Base-by-base conservation (phyloP, 768 basidiomycete genomes). In the Auricularia sp. region DNA sequence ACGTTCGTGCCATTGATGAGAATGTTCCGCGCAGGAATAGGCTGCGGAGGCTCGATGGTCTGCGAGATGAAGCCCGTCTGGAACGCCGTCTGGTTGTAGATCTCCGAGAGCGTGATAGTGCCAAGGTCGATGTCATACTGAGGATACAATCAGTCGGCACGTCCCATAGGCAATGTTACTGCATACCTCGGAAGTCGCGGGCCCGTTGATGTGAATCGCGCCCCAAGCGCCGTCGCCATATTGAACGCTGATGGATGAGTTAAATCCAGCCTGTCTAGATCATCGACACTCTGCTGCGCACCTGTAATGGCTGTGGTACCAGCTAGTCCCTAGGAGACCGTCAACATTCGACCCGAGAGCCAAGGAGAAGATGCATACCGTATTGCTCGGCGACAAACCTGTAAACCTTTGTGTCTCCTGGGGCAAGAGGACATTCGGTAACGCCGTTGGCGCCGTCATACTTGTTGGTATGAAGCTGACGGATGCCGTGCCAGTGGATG, bases 31-130 rank as follows among this genome's bases (percentile, higher is more conserved):
- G 56, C 14, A 7, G 34, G 14, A 42, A 42, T 42, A 29, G 56
- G 56, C 18, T 14, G 56, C 18, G 23, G 56, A 3, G 29, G 34
- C 23, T 34, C 29, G 33, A 59, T 23, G 8, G 14, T 23, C 29
- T 59, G 16, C 23, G 56, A 12, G 18, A 34, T 34, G 3, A 29
- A 21, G 14, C 56, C 56, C 56, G 14, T 34, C 23, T 59, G 56
- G 34, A 33, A 59, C 12, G 56, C 56, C 16, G 56, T 59, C 29
- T 59, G 34, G 56, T 33, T 35, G 75, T 96, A 97, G 21, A 96
- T 86, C 74, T 98, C 96, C 0, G 94, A 94, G 36, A 89, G 93
- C 14, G 91, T 81, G 64, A 98, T 64, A 53, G 84, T 81, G 61
- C 98, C 70, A 43, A 88, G 73, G 71, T 91, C 88, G 67, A 87